Evolutionary conservation across 441 rosid genomes (phyloP).

Genomic region (Adansonia rubrostipa): DNA sequence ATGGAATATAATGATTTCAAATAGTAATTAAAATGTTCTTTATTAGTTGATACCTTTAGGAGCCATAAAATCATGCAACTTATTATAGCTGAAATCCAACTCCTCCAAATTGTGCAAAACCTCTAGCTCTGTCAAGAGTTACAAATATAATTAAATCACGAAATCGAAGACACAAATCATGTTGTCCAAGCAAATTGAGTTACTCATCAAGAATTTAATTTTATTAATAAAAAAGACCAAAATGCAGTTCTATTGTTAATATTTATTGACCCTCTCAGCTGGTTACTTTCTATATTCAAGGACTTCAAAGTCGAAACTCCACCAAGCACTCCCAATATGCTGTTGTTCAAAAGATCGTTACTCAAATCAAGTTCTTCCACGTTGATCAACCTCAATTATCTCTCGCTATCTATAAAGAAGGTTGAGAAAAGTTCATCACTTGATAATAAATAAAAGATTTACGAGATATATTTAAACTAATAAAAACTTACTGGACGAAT

Average conservation of each 20-base stretch:
- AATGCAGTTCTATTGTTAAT: neutral
- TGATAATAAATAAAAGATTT: neutral
- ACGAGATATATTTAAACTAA: neutral
- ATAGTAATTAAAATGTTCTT: no score
- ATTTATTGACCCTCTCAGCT: neutral
- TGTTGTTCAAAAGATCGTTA: neutral
- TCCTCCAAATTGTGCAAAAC: no score
- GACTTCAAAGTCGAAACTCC: neutral
- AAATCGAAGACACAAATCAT: neutral
- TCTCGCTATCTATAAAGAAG: neutral
- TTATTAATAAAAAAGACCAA: neutral
- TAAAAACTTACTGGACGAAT: neutral
- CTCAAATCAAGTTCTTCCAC: slow-evolving; percentile 6
- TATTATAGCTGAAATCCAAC: no score
- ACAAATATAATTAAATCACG: neutral
- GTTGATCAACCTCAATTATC: neutral
- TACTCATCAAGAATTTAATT: neutral
- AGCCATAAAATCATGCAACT: no score
- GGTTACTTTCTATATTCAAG: neutral
- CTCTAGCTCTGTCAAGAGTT: neutral
- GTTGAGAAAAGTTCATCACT: neutral
- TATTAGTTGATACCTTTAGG: no score
- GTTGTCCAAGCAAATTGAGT: neutral
- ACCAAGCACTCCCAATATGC: neutral
- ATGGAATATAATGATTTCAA: no score